Evolutionary conservation across 257 asterid species (phyloP), one percentile per base, ranked within the genome.

Genomic region (Forsythia suspensa): DNA sequence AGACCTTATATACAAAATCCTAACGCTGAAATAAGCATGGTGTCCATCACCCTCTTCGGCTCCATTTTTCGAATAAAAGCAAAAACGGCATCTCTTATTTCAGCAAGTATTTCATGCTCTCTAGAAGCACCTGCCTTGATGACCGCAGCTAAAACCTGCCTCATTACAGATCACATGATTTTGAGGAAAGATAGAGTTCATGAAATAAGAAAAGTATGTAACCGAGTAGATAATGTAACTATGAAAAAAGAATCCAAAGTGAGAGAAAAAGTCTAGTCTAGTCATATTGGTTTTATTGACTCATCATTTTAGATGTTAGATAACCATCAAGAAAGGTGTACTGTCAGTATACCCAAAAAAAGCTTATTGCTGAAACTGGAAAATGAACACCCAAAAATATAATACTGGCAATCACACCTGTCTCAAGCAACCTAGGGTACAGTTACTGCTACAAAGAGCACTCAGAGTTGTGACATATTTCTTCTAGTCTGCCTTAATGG

Each of bases 101-200:
- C 99, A 81, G 99, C 99, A 79, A 96, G 98, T 84, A 96, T 96
- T 84, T 96, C 99, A 79, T 94, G 99, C 89, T 96, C 99, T 85
- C 99, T 90, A 38, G 99, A 92, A 83, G 99, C 99, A 81, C 99
- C 99, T 68, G 99, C 99, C 87, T 96, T 96, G 73, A 96, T 94
- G 70, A 96, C 99, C 68, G 99, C 98, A 80, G 99, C 99, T 86
- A 96, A 85, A 85, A 96, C 99, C 99, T 96, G 87, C 78, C 81
- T 80, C 65, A 70, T 74, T 51, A 82, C 76, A 72, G 80, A 77
- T 73, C 38, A 80, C 78, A 71, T 48, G 74, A 80, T 71, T 73
- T 74, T 82, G 78, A 87, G 76, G 76, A 71, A 36, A 79, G 75
- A 41, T 21, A 48, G 66, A 76, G 71, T n/a, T 38, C 69, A 69